These are phyloP conservation scores for Trifolium fragiferum DNA, from an alignment of 306 rosid species.

Conservation along the genomic window DNA sequence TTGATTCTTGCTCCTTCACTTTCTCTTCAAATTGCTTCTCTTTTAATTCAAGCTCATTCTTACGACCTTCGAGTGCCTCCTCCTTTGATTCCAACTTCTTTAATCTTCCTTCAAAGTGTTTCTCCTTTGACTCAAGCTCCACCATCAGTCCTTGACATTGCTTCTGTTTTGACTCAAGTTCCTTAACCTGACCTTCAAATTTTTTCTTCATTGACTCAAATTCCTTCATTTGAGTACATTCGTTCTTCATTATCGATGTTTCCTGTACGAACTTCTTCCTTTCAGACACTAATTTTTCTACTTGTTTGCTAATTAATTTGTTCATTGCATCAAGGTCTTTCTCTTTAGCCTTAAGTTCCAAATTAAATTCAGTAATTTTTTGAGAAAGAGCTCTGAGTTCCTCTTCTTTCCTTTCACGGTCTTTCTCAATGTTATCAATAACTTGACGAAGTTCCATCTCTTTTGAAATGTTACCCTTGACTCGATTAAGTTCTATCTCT, in stretches of 20 bases:
- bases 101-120: too few relatives aligned
- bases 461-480: neutral
- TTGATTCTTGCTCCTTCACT: too few relatives aligned
- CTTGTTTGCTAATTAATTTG: constrained; percentile 12
- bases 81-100: neutral
- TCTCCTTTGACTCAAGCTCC: too few relatives aligned
- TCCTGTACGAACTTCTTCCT: neutral
- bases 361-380: constrained; percentile 7
- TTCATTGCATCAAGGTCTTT: constrained; percentile 33
- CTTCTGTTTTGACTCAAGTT: too few relatives aligned
- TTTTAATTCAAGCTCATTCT: neutral
- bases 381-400: constrained; percentile 27
- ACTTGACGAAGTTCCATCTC: too few relatives aligned
- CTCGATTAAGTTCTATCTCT: neutral
- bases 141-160: too few relatives aligned
- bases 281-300: constrained; percentile 33
- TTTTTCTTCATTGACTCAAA: too few relatives aligned
- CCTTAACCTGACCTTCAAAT: too few relatives aligned
- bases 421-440: too few relatives aligned
- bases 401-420: constrained; percentile 5
- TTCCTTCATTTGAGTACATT: too few relatives aligned
- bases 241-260: too few relatives aligned
- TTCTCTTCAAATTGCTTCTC: too few relatives aligned
- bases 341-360: constrained; percentile 40
- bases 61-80: neutral